Base-by-base conservation (phyloP, 2,329 filamentous ascomycete genomes). In the Neophaeococcomyces aloes region DNA sequence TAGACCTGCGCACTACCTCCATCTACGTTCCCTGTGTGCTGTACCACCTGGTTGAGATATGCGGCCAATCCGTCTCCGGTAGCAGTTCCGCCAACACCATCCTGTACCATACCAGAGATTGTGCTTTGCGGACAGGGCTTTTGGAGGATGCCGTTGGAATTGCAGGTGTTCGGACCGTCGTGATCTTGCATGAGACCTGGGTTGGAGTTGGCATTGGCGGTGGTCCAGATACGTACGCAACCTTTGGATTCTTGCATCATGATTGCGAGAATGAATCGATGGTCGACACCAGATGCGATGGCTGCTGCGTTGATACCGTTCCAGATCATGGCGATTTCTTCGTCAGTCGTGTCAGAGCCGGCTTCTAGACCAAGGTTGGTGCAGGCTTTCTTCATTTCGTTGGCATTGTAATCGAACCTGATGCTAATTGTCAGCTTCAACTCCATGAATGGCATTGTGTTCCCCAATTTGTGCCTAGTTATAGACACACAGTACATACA, bases 161-260 rank as follows among this genome's bases (percentile, higher is more conserved):
- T 61, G 58, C 67, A 69, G 29, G 61, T 57, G 8, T 55, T 59
- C 19, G 44, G 40, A 36, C 64, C 64, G 41, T 62, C 53, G 51
- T 65, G 62, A 27, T 52, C 53, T 48, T 66, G 64, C 61, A 65
- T 63, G 27, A 66, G 58, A 38, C 67, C 67, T 0, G 67, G 66
- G 56, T 69, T 69, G 42, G 46, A 46, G 18, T 66, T 63, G 13
- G 62, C 62, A 50, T 66, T 59, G 58, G 62, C 54, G 31, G 65
- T 67, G 15, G 65, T 66, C 2, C 50, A 56, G 17, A 59, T 65
- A 21, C 66, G 65, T 14, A 69, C 65, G 53, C 66, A 69, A 31
- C 67, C 67, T 45, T 60, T 61, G 48, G 61, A 65, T 51, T 70
- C 67, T 50, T 70, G 67, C 58, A 70, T 60, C 29, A 69, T 49